Evolutionary conservation across 164 flowering plant genomes (phyloP), one percentile per base, ranked within the genome.

Genomic region (Malania oleifera): DNA sequence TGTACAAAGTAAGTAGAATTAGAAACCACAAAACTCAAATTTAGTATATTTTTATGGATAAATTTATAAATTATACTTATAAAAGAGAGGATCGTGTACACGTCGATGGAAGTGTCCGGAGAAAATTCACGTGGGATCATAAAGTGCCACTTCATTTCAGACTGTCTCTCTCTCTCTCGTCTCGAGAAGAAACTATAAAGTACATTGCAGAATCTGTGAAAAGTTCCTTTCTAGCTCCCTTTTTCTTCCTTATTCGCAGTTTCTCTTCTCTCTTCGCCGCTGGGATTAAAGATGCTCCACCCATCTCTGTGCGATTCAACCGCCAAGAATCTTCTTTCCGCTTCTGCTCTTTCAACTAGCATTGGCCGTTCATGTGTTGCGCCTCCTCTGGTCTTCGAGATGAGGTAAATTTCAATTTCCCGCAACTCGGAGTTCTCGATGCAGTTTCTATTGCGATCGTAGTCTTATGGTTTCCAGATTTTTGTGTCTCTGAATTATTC

Each of bases 341-440:
- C 38, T 17, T 31, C 61, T 25, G 45, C 54, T 29, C 10, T 46
- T 31, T 45, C 51, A 9, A 28, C 7, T 17, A 23, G 31, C 50
- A 4, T 15, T 23, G 28, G 23, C 12, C 26, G 37, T 40, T 57
- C 64, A 28, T 22, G 24, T 19, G 1, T 22, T 17, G 57, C 29
- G 22, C 25, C 45, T 53, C 26, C 56, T 39, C 35, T 52, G 39
- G 15, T 26, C 35, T 39, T 19, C 17, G 13, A 44, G 1, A 61
- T 63, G 64, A 61, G 72, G 72, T 68, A 48, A 0, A n/a, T 15
- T 27, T 25, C 3, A 3, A 8, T 3, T 17, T 3, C 26, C 22
- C 26, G 2, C 1, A n/a, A n/a, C n/a, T n/a, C n/a, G 3, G 25
- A 23, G 12, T 20, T 46, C 18, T 40, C n/a, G 13, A 12, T 40